These are phyloP conservation scores for Coemansia sp. DNA, from an alignment of 192 early-diverging fungal genomes.

Conservation along the genomic window DNA sequence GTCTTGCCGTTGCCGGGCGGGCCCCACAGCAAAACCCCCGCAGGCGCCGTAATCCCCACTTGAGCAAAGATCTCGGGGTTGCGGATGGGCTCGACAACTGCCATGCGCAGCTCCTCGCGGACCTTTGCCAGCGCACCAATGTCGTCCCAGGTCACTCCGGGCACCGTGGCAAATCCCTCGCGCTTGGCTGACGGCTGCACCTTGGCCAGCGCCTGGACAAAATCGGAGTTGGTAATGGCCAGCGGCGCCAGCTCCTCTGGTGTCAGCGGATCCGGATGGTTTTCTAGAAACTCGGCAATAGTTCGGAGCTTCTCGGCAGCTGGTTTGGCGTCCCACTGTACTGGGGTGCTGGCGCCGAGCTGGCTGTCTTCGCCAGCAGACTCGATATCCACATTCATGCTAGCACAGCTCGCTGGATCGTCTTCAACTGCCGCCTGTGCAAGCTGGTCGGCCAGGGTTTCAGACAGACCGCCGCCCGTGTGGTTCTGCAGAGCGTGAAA, in stretches of 20 bases:
- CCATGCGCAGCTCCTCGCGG: conserved; percentile 91
- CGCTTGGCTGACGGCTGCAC: conserved; percentile 97
- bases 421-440: conserved; percentile 4
- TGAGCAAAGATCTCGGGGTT: conserved; percentile 80
- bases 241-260: conserved; percentile 77
- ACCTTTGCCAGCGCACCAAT: conserved; percentile 85
- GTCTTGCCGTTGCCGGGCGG: conserved; percentile 99
- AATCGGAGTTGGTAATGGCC: conserved; percentile 80
- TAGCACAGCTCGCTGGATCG: neutral
- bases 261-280: conserved; percentile 70
- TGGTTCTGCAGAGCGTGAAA: conserved; percentile 29
- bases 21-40: conserved; percentile 94
- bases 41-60: conserved; percentile 86
- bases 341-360: conserved; percentile 20
- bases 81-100: conserved; percentile 93
- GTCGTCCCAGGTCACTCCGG: conserved; percentile 93
- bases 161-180: conserved; percentile 98
- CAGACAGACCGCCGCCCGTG: neutral
- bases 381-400: neutral
- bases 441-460: conserved; percentile 1
- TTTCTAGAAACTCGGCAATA: conserved; percentile 69
- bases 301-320: conserved; percentile 54
- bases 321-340: conserved; percentile 29
- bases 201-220: conserved; percentile 75
- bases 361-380: neutral